Evolutionary conservation across 129 eudicot genomes (phyloP), one percentile per base, ranked within the genome.

Genomic region (Flaveria robusta): DNA sequence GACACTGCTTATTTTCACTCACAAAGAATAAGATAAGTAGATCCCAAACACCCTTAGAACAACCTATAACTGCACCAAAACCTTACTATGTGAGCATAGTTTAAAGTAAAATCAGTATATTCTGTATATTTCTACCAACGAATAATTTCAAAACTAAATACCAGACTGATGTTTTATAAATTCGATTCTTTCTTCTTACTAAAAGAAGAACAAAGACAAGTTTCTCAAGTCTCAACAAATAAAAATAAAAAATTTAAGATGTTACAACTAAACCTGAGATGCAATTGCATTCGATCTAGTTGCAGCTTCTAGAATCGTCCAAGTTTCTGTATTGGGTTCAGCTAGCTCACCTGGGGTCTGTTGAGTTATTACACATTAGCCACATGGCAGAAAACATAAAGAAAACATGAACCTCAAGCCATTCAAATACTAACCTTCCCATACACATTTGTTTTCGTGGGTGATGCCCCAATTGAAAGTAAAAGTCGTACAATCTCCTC

Each of bases 301-400:
- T 24, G 88, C 90, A 49, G 83, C 86, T 49, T 87, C 89, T 81
- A 93, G 67, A 60, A 93, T 68, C 12, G 67, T 76, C 86, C 83
- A 81, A 31, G 92, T 90, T 46, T 83, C 84, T 9, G 96, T 84
- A 23, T 75, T 85, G 2, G 89, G 85, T 43, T 92, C 98, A 54
- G 92, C 92, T 29, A 93, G 87, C 79, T 93, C 95, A 12, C 75
- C 58, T 15, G 98, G 92, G 37, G 79, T 85, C 96, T 93, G 87
- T 75, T 55, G 83, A 77, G 13, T 66, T 73, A 65, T 3, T 23
- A 52, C 16, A 51, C 31, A 66, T 77, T 43, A 77, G 39, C 37
- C 51, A 39, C 52, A 5, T 11, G 55, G 0, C 19, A 19, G 31
- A 3, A 29, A 13, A 41, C 9, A 8, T 66, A 12, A 66, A 11